Conservation (phyloP, 2,329 filamentous ascomycete species). For the Alternaria sp. region DNA sequence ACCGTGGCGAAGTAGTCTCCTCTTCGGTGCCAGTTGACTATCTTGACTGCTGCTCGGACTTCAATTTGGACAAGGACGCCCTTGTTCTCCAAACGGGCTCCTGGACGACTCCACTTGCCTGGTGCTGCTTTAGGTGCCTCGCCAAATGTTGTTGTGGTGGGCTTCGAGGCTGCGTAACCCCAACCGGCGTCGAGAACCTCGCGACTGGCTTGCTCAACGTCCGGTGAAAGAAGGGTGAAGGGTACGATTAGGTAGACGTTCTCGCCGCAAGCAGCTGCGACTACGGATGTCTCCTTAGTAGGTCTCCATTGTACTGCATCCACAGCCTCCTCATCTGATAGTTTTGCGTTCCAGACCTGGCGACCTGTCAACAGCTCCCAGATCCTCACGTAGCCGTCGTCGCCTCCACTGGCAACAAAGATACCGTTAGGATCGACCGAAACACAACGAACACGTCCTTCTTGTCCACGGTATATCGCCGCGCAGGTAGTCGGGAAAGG, state of each 20-base stretch:
- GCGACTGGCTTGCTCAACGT: conserved; percentile 74
- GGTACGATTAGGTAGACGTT: conserved; percentile 83
- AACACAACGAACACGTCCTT: conserved; percentile 83
- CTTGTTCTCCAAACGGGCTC: conserved; percentile 72
- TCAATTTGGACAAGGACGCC: conserved; percentile 82
- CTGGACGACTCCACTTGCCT: conserved; percentile 84
- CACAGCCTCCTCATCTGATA: conserved; percentile 79
- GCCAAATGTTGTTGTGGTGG: conserved; percentile 57
- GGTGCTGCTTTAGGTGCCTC: conserved; percentile 73
- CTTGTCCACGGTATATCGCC: conserved; percentile 85
- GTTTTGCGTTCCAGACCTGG: conserved; percentile 82
- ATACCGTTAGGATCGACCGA: conserved; percentile 84
- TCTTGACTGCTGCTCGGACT: conserved; percentile 81
- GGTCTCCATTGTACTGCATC: conserved; percentile 91
- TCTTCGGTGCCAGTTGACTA: conserved; percentile 89
- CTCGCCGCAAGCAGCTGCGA: conserved; percentile 85
- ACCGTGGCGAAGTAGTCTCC: conserved; percentile 96
- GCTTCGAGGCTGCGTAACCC: conserved; percentile 79
- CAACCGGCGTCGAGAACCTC: conserved; percentile 87
- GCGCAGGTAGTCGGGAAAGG: conserved; percentile 93
- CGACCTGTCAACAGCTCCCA: conserved; percentile 89
- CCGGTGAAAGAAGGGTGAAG: conserved; percentile 69
- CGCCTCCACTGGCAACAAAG: conserved; percentile 89
- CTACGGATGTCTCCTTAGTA: conserved; percentile 76
- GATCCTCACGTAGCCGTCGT: conserved; percentile 89